Evolutionary conservation across 371 early-diverging fungal genomes (phyloP).

Genomic region (Mucor sp.): DNA sequence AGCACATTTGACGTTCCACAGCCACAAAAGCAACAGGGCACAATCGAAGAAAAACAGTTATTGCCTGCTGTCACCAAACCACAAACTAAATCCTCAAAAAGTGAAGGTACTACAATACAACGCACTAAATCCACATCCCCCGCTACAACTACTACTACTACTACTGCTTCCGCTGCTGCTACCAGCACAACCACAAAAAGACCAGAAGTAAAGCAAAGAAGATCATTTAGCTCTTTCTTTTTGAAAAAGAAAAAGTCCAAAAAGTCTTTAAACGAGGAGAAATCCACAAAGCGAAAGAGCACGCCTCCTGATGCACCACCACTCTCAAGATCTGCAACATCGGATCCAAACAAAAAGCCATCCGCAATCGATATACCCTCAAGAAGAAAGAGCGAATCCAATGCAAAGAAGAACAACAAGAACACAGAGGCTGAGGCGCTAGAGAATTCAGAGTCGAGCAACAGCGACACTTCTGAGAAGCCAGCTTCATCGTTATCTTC

Average conservation of each 20-base stretch:
- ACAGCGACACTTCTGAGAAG: not conserved
- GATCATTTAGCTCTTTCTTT: constrained; percentile 24
- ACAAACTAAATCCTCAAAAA: not conserved
- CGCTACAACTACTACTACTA: not conserved
- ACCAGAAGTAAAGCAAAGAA: constrained; percentile 17
- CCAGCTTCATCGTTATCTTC: not conserved
- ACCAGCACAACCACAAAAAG: not conserved
- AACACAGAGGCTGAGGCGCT: not conserved
- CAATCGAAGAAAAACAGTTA: constrained; percentile 1
- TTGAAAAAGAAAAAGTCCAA: constrained; percentile 22
- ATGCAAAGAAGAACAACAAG: not conserved
- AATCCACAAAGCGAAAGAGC: constrained; percentile 11
- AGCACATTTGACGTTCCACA: constrained; percentile 8
- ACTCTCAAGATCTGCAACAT: not conserved
- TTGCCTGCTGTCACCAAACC: not conserved
- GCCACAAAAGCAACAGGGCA: constrained; percentile 10
- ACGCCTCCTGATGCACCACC: constrained; percentile 13
- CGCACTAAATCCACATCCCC: not conserved
- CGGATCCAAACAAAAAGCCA: not conserved
- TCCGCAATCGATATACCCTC: not conserved
- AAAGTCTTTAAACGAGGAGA: not conserved
- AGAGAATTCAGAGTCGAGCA: not conserved
- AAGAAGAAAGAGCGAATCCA: not conserved
- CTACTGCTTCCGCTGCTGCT: too few relatives aligned
- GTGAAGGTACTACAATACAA: not conserved